Evolutionary conservation across 2,329 filamentous ascomycete species (phyloP), one percentile per base, ranked within the genome.

Genomic region (Curvularia hawaiiensis): DNA sequence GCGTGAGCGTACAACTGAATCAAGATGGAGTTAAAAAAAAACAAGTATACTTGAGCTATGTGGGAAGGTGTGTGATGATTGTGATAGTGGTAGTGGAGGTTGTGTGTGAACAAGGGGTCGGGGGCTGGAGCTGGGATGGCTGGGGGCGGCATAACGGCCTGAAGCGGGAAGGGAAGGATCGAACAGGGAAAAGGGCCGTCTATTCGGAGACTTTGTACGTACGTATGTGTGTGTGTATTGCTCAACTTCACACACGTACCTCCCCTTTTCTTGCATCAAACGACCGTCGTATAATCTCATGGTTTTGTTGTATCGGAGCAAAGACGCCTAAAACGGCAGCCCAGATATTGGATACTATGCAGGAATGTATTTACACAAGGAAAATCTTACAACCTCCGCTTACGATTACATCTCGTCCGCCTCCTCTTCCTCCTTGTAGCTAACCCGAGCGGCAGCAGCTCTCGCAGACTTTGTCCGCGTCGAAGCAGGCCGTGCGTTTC

Each of bases 371-470:
- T 8, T 26, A 24, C 18, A 20, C 26, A 8, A 12, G 31, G 30
- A 31, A 31, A 31, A 12, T 10, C 30, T 31, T 31, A 31, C 30
- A 31, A 12, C 10, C 9, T 31, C 30, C 10, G 30, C 28, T 58
- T 65, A 70, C 58, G 62, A 43, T 56, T 56, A 67, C 65, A 71
- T 69, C 50, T 69, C 68, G 24, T 71, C 71, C 35, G 54, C 65
- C 10, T 73, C 71, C 50, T 74, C 73, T 49, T 75, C 73, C 51
- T 75, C 73, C 51, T 73, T 74, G 64, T 76, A 76, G 54, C 68
- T 74, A 3, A 76, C 67, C 50, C 60, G 64, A 40, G 61, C 55
- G 52, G 64, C 54, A 35, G 50, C 54, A 35, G 50, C 54, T 56
- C 72, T 67, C 40, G 65, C 65, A 52, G 71, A 69, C 60, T 68